phyloP scores from a whole-genome alignment of 2,329 filamentous ascomycete species.

The Hirsutella minnesotensis region DNA sequence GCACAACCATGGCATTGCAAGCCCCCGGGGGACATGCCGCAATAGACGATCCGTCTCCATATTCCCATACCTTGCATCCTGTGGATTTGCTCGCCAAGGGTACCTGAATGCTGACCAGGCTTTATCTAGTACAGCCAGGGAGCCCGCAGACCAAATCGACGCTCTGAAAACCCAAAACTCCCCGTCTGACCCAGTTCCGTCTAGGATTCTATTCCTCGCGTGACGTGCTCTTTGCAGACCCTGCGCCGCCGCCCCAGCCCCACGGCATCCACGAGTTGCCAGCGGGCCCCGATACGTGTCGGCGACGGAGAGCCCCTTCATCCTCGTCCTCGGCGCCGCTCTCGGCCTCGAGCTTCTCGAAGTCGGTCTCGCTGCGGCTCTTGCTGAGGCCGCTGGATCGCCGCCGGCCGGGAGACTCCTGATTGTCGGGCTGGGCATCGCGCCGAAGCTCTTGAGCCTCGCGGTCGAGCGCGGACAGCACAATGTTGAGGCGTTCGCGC shows the following conservation, averaged over 20 bases:
- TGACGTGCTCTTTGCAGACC: slow-evolving; percentile 24
- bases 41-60: no score
- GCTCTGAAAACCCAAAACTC: slow-evolving; percentile 11
- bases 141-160: no score
- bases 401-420: slow-evolving; percentile 25
- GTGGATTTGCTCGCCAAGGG: no score
- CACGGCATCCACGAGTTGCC: slow-evolving; percentile 34
- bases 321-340: slow-evolving; percentile 42
- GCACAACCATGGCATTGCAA: no score
- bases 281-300: slow-evolving; percentile 12
- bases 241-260: slow-evolving; percentile 25
- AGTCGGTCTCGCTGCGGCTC: slow-evolving; percentile 77
- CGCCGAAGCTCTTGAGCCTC: slow-evolving; percentile 55
- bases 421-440: slow-evolving; percentile 17
- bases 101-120: no score
- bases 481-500: slow-evolving; percentile 61
- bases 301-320: slow-evolving; percentile 24
- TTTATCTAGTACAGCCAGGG: no score
- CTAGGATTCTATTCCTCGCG: slow-evolving; percentile 21
- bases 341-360: slow-evolving; percentile 77
- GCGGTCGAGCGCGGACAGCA: slow-evolving; percentile 67
- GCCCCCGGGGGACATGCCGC: no score
- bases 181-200: slow-evolving; percentile 10
- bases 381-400: slow-evolving; percentile 52
- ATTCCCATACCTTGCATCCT: no score